Percentiles rank a stretch among this genome's conserved stretches.
phyloP scores from a whole-genome alignment of 495 filamentous ascomycete genomes.

The Xylaria palmicola region DNA sequence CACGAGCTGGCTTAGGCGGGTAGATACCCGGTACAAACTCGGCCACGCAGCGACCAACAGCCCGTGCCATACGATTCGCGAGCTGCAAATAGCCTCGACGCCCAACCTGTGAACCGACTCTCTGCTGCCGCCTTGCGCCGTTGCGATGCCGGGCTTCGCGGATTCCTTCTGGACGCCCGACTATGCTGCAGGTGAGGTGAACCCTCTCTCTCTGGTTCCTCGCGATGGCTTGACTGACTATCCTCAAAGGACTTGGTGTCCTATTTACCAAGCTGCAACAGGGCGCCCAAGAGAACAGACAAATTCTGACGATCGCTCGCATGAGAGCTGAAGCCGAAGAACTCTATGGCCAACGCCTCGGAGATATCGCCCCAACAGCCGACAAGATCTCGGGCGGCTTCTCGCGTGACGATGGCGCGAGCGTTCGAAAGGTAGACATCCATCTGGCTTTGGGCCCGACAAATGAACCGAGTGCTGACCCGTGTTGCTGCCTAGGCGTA shows the following conservation, averaged over 20 bases:
- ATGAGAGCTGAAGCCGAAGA: conserved; percentile 98
- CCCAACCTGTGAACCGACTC: neutral
- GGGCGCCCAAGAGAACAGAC: conserved; percentile 90
- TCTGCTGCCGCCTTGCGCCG: conserved; percentile 19
- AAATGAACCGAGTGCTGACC: conserved; percentile 18
- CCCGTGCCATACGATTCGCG: neutral
- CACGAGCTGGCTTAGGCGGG: neutral
- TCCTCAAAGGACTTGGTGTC: conserved; percentile 73
- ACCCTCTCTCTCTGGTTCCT: neutral
- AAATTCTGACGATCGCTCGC: conserved; percentile 84
- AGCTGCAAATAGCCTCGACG: neutral
- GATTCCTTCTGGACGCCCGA: conserved; percentile 96
- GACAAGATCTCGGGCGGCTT: conserved; percentile 86
- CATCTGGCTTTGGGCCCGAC: conserved; percentile 5
- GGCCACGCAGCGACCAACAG: neutral
- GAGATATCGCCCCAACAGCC: conserved; percentile 77
- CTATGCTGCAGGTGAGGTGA: conserved; percentile 74
- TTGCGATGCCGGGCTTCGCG: conserved; percentile 77
- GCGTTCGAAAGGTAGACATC: conserved; percentile 77
- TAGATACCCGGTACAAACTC: neutral
- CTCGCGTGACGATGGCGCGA: conserved; percentile 90
- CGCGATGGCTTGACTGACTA: conserved; percentile 13
- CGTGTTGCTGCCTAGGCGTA: conserved; percentile 64
- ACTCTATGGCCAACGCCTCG: conserved; percentile 75
- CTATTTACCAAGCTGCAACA: conserved; percentile 97